Evolutionary conservation across 495 filamentous ascomycete genomes (phyloP).

Genomic region (Tuber microsphaerosporum): DNA sequence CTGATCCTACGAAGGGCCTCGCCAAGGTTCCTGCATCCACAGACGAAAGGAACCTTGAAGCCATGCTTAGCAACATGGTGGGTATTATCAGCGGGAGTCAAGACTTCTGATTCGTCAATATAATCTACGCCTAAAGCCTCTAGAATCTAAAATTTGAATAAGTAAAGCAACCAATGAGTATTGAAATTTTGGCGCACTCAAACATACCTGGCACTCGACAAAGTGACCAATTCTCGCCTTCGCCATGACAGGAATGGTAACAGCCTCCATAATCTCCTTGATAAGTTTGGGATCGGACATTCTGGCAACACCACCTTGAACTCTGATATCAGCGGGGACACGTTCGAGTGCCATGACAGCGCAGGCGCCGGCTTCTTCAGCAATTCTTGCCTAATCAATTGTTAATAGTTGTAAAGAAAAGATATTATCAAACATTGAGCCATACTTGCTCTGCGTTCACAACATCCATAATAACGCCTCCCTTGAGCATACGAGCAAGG

Average conservation of each 20-base stretch:
- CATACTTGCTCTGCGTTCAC: conserved; percentile 80
- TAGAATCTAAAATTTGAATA: conserved; percentile 58
- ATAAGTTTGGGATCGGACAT: conserved; percentile 97
- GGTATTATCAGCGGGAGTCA: conserved; percentile 83
- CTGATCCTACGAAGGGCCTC: conserved; percentile 87
- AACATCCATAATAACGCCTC: conserved; percentile 99
- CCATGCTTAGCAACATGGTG: conserved; percentile 85
- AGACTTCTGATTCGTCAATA: conserved; percentile 94
- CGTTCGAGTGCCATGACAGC: conserved; percentile 99
- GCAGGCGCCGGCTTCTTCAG: conserved; percentile 89
- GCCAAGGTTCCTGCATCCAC: conserved; percentile 89
- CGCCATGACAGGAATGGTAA: conserved; percentile 99
- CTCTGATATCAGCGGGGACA: conserved; percentile 93
- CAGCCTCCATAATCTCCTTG: conserved; percentile 87
- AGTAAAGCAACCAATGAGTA: background rate
- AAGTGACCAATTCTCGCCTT: conserved; percentile 98
- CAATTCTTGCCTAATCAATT: conserved; percentile 66
- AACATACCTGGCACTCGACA: conserved; percentile 79
- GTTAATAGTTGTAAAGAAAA: conserved; percentile 9
- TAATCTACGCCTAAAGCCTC: conserved; percentile 93
- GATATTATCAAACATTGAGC: conserved; percentile 4
- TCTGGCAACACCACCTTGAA: conserved; percentile 83
- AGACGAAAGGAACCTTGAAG: conserved; percentile 88
- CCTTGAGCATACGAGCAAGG: conserved; percentile 93
- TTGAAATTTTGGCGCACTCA: conserved; percentile 1